These are phyloP conservation scores for Pelargonium cotyledonis DNA, from an alignment of 441 rosid species.

Conservation along the genomic window DNA sequence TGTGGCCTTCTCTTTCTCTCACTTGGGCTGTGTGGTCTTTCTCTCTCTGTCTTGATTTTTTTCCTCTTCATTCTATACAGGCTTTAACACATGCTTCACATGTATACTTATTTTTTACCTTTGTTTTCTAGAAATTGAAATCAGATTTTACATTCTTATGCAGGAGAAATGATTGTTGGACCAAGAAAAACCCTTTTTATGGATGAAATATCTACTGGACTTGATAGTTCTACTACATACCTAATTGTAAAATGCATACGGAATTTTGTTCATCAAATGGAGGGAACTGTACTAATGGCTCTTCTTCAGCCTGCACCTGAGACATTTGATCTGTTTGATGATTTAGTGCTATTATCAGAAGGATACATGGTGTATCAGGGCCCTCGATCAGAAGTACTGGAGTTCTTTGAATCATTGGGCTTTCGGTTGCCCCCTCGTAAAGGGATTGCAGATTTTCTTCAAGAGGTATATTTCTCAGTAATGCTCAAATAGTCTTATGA, in stretches of 20 bases:
- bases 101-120: no score
- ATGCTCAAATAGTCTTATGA: slow-evolving; percentile 11
- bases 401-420: slow-evolving; percentile 85
- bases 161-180: slow-evolving; percentile 96
- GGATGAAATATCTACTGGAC: slow-evolving; percentile 98
- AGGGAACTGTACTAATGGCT: slow-evolving; percentile 83
- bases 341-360: slow-evolving; percentile 70
- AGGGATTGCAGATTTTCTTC: slow-evolving; percentile 93
- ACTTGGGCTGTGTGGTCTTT: neutral
- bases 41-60: neutral
- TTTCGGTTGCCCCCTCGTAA: slow-evolving; percentile 71
- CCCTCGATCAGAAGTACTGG: slow-evolving; percentile 64
- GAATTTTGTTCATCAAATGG: slow-evolving; percentile 83
- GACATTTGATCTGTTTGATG: slow-evolving; percentile 86
- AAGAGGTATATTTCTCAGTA: slow-evolving; percentile 51
- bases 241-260: slow-evolving; percentile 74
- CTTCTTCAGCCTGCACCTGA: slow-evolving; percentile 97
- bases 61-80: neutral
- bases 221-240: slow-evolving; percentile 87
- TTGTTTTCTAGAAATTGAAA: no score
- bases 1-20: neutral
- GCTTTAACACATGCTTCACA: no score
- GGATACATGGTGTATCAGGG: slow-evolving; percentile 81
- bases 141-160: neutral
- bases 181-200: slow-evolving; percentile 82